Base-by-base conservation (phyloP, 371 early-diverging fungal genomes). In the Phascolomyces articulosus region DNA sequence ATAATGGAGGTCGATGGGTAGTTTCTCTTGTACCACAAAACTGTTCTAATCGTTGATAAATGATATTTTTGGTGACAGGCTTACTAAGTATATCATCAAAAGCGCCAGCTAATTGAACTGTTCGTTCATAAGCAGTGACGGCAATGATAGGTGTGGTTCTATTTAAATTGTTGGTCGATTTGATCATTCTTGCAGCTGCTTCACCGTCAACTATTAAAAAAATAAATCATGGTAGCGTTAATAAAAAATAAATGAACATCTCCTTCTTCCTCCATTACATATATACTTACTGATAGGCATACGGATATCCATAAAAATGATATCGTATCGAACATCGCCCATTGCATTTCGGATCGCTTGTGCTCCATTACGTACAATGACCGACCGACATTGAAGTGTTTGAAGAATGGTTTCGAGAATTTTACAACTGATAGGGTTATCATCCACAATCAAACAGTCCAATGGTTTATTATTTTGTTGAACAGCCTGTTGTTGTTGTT, bases 171-270 rank as follows among this genome's bases (percentile, higher is more conserved):
- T 90, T 92, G 1, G 95, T 94, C 7, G 94, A 91, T 78, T 95
- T 95, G 65, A 97, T 95, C 96, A 97, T 96, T 27, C 95, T 86
- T 1, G 96, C 88, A 0, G 95, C 96, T 28, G 90, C 87, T 62
- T 95, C 93, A 26, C 96, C 98, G 72, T 94, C 94, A 63, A 96
- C 94, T 88, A 78, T 20, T n/a, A n/a, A n/a, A n/a, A n/a, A n/a
- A n/a, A n/a, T n/a, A n/a, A n/a, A n/a, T n/a, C n/a, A n/a, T n/a
- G n/a, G n/a, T n/a, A n/a, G n/a, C n/a, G n/a, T n/a, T n/a, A n/a
- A n/a, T n/a, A n/a, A n/a, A n/a, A n/a, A n/a, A n/a, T n/a, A n/a
- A n/a, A n/a, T n/a, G n/a, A n/a, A n/a, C n/a, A n/a, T n/a, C n/a
- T n/a, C n/a, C n/a, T n/a, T n/a, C n/a, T n/a, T n/a, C n/a, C n/a